phyloP scores from a whole-genome alignment of 2,329 filamentous ascomycete species.

The Tolypocladium capitatum region DNA sequence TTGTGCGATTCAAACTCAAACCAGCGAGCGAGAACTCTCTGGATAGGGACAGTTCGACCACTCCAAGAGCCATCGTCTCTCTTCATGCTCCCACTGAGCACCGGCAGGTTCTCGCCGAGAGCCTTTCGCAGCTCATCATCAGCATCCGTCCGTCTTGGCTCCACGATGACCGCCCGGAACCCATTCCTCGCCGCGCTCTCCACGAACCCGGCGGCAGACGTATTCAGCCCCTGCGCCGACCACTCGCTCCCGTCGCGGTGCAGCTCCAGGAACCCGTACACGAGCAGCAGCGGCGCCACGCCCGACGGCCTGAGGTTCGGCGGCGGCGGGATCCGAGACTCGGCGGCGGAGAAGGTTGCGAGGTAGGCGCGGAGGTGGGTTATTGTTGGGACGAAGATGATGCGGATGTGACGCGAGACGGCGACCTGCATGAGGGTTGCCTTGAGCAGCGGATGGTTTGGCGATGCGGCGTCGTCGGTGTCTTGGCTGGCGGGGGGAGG shows the following conservation, averaged over 20 bases:
- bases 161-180: constrained; percentile 33
- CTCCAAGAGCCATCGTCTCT: constrained; percentile 41
- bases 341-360: constrained; percentile 33
- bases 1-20: constrained; percentile 26
- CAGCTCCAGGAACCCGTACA: constrained; percentile 52
- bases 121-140: constrained; percentile 22
- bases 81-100: constrained; percentile 44
- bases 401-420: constrained; percentile 52
- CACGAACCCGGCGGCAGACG: constrained; percentile 47
- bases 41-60: constrained; percentile 44
- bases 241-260: constrained; percentile 60
- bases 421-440: constrained; percentile 58
- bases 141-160: constrained; percentile 23
- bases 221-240: constrained; percentile 59
- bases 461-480: background rate
- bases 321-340: constrained; percentile 25
- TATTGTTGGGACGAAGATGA: constrained; percentile 63
- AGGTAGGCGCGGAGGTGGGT: constrained; percentile 68
- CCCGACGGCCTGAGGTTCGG: background rate
- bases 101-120: constrained; percentile 40
- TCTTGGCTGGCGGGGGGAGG: background rate
- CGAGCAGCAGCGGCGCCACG: constrained; percentile 33
- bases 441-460: constrained; percentile 31
- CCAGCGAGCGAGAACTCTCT: constrained; percentile 50
- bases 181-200: constrained; percentile 40